Evolutionary conservation across 2,329 filamentous ascomycete genomes (phyloP), one percentile per base, ranked within the genome.

Genomic region (Periconia sp.): DNA sequence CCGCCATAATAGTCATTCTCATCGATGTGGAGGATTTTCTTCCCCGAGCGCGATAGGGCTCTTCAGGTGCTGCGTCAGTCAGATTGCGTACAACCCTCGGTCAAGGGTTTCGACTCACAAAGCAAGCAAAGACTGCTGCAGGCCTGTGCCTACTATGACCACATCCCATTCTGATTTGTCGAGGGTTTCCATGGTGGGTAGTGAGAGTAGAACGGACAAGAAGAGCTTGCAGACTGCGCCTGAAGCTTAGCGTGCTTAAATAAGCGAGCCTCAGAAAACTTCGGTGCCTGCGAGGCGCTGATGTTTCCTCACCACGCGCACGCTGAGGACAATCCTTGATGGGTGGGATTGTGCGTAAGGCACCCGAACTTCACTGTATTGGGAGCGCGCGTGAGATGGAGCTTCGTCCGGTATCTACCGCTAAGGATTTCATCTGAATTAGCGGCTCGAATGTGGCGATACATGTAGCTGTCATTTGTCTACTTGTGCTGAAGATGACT

Each of bases 21-120:
- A 67, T 97, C 92, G 66, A 96, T 77, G 69, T 97, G 92, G 47
- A 97, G 81, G 55, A 96, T 83, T 61, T 89, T 94, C 78, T 95
- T 95, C 66, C 85, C 86, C 50, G 91, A 95, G 65, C 92, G 87
- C 57, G 92, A 97, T 60, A 97, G 81, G 62, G 92, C 88, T 80
- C 92, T 97, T 80, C 66, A 70, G 66, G 48, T 55, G 72, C 81
- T 86, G 73, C 71, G 85, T 90, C 82, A 89, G 86, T 88, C 83
- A 87, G 84, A 84, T 54, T 75, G 74, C 74, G 71, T 62, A 57
- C 56, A 57, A 35, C 22, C 50, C 52, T 35, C 44, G 42, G 36
- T 33, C 26, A 38, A 40, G 36, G 38, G 43, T 43, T 29, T 25
- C 40, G 43, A 72, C 74, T 49, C 77, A 81, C 78, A 79, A 67